Conservation (phyloP, 495 filamentous ascomycete species). For the Chaetomidium leptoderma region DNA sequence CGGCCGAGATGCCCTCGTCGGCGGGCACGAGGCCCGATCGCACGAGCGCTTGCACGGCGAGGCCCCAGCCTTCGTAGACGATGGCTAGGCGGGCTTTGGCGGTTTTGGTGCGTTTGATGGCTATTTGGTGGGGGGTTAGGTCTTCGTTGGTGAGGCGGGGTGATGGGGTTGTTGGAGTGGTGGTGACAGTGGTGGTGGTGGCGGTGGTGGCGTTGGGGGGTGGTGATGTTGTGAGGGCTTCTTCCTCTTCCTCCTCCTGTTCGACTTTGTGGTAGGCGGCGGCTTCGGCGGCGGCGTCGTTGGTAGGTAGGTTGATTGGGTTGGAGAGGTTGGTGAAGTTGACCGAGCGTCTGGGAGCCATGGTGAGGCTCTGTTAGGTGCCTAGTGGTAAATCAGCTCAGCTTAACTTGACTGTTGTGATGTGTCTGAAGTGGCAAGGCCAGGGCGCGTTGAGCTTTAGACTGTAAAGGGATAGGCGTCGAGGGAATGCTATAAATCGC, state of each 20-base stretch:
- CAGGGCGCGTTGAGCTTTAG: too few species aligned
- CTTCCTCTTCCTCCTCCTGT: too few species aligned
- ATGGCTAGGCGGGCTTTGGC: constrained; percentile 8
- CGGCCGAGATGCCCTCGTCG: background rate
- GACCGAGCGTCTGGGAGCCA: background rate
- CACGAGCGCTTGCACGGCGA: background rate
- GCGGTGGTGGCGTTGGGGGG: too few species aligned
- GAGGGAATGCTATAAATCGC: too few species aligned
- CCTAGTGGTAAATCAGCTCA: too few species aligned
- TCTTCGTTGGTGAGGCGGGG: background rate
- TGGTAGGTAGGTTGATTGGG: background rate
- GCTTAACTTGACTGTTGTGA: too few species aligned
- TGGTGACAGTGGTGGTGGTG: too few species aligned
- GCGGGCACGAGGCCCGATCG: background rate
- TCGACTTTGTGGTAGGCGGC: background rate
- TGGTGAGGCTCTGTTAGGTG: background rate
- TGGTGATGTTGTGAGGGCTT: too few species aligned
- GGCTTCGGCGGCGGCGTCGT: background rate
- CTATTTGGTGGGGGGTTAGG: background rate
- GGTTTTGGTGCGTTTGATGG: background rate
- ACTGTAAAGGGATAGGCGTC: too few species aligned
- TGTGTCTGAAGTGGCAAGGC: too few species aligned
- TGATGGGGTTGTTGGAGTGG: background rate
- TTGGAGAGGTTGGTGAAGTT: background rate
- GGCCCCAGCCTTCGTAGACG: constrained; percentile 8